These are phyloP conservation scores for Peronospora destructor DNA, from an alignment of 352 stramenopile genomes.

Conservation along the genomic window DNA sequence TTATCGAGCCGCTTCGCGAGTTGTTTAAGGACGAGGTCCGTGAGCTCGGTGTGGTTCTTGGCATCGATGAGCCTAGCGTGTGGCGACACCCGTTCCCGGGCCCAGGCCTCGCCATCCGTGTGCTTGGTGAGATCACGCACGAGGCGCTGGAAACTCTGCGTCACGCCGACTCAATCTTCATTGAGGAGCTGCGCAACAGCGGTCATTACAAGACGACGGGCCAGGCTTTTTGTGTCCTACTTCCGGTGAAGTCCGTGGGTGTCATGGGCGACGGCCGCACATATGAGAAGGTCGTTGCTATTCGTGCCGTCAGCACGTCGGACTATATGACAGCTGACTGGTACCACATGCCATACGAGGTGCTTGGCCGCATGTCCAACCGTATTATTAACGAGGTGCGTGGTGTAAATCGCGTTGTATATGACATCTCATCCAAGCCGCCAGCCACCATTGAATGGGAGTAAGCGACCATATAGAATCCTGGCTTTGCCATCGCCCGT, in stretches of 20 bases:
- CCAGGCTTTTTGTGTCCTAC: constrained; percentile 96
- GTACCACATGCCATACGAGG: constrained; percentile 98
- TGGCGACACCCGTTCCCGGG: constrained; percentile 99
- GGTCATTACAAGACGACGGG: constrained; percentile 98
- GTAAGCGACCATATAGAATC: constrained; percentile 43
- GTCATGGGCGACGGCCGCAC: constrained; percentile 98
- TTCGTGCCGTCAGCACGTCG: constrained; percentile 97
- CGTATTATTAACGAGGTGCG: constrained; percentile 98
- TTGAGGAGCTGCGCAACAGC: constrained; percentile 93
- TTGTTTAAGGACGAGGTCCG: constrained; percentile 99
- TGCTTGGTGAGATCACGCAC: constrained; percentile 94
- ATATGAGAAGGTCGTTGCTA: constrained; percentile 93
- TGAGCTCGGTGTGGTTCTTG: constrained; percentile 94
- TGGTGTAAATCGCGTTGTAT: constrained; percentile 98
- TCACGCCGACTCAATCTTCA: constrained; percentile 97
- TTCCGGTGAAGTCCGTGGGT: constrained; percentile 95
- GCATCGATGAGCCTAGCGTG: constrained; percentile 95
- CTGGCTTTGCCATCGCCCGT: constrained; percentile 5
- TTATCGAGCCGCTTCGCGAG: constrained; percentile 98
- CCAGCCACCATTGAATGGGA: constrained; percentile 99
- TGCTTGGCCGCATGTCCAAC: constrained; percentile 95
- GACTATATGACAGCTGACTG: constrained; percentile 99
- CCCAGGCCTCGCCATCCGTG: constrained; percentile 96
- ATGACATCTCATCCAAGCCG: constrained; percentile 99
- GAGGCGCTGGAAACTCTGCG: constrained; percentile 94